These are phyloP conservation scores for Mortierella sp. DNA, from an alignment of 371 early-diverging fungal species.

Conservation along the genomic window DNA sequence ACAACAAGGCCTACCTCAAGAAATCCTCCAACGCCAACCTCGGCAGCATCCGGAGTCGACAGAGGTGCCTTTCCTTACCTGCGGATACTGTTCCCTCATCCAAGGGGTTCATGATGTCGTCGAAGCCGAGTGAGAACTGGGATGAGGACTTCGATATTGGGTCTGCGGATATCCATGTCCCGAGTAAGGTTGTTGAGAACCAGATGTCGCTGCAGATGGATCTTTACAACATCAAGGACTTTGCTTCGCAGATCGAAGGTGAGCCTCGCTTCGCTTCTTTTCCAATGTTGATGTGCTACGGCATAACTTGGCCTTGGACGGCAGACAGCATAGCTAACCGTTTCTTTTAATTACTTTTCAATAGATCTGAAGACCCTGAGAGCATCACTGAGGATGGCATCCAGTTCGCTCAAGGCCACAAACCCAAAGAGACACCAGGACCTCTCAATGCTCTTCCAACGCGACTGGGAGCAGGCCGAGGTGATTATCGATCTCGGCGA, in stretches of 20 bases:
- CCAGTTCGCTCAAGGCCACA: slow-evolving; percentile 40
- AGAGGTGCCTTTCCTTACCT: slow-evolving; percentile 31
- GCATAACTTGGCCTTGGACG: neutral
- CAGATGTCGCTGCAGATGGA: slow-evolving; percentile 59
- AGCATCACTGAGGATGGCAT: slow-evolving; percentile 36
- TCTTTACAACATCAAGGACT: slow-evolving; percentile 56
- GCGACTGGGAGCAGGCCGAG: slow-evolving; percentile 59
- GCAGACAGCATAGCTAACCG: neutral
- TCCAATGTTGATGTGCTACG: neutral
- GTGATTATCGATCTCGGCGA: slow-evolving; percentile 60
- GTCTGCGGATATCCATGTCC: slow-evolving; percentile 50
- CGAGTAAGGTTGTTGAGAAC: slow-evolving; percentile 49
- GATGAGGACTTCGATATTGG: slow-evolving; percentile 58
- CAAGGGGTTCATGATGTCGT: slow-evolving; percentile 21
- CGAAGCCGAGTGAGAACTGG: slow-evolving; percentile 56
- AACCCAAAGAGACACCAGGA: slow-evolving; percentile 52
- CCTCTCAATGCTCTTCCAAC: slow-evolving; percentile 49
- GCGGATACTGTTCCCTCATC: slow-evolving; percentile 1
- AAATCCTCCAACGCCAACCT: slow-evolving; percentile 36
- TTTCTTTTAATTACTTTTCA: neutral
- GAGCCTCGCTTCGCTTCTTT: neutral
- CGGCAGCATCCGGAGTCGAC: slow-evolving; percentile 29
- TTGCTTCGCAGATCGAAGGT: slow-evolving; percentile 56
- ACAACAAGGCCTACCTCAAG: slow-evolving; percentile 10
- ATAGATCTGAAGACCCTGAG: slow-evolving; percentile 41